A percentile compares a stretch with the other conserved stretches of the same genome.
These are phyloP conservation scores for Mimosa bimucronata DNA, from an alignment of 306 rosid genomes.

Conservation along the genomic window DNA sequence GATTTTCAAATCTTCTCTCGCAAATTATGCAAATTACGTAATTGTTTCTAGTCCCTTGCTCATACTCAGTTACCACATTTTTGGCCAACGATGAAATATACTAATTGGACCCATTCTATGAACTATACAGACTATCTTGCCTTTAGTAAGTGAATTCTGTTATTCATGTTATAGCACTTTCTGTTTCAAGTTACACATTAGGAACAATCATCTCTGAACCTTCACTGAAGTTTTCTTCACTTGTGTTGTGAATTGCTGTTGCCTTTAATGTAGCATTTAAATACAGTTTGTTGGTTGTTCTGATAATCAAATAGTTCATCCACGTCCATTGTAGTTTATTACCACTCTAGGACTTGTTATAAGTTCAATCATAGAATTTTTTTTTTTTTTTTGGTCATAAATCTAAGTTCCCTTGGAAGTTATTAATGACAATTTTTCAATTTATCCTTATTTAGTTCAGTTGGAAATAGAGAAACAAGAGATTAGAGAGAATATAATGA, in stretches of 20 bases:
- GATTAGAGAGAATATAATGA: too few species aligned
- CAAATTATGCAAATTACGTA: neutral
- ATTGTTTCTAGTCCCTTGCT: neutral
- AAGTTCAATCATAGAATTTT: too few species aligned
- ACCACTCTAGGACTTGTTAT: too few species aligned
- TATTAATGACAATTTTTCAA: too few species aligned
- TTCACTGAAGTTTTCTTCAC: neutral
- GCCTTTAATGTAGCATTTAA: neutral
- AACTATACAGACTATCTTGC: neutral
- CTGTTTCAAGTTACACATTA: too few species aligned
- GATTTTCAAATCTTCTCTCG: neutral
- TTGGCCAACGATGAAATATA: neutral
- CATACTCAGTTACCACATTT: neutral
- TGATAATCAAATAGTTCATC: neutral
- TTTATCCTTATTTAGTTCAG: too few species aligned
- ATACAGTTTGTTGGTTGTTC: neutral
- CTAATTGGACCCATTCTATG: neutral
- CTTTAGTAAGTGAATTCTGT: neutral
- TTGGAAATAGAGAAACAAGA: too few species aligned
- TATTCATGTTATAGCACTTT: too few species aligned
- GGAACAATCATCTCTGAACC: too few species aligned
- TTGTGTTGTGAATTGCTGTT: neutral
- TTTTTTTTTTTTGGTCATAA: too few species aligned
- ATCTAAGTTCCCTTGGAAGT: too few species aligned
- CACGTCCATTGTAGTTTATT: neutral